A percentile compares a stretch with the other conserved stretches of the same genome.
Conservation (phyloP, 257 asterid species). For the Solanum dulcamara region DNA sequence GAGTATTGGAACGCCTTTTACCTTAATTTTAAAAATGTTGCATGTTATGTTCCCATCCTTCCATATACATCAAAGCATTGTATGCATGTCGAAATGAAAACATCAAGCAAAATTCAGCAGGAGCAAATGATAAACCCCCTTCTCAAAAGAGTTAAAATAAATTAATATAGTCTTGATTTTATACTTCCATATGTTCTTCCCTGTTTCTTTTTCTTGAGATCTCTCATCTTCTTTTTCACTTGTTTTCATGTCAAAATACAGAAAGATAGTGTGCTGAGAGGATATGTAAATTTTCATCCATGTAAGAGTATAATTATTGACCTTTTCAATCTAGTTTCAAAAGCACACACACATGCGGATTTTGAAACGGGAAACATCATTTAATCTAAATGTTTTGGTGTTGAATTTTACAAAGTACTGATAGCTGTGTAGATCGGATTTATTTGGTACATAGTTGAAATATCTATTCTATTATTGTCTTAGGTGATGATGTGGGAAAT, state of each 20-base stretch:
- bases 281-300: not conserved
- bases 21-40: not conserved
- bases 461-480: not conserved
- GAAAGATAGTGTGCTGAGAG: not conserved
- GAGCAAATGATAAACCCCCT: not conserved
- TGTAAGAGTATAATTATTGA: not conserved
- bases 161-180: not conserved
- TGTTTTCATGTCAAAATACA: not conserved
- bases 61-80: not conserved
- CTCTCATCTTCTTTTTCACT: not conserved
- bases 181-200: not conserved
- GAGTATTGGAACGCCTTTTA: not conserved
- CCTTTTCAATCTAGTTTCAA: not conserved
- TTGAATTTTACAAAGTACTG: not conserved
- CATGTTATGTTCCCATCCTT: not conserved
- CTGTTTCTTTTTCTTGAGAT: not conserved
- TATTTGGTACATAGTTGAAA: not conserved
- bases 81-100: not conserved
- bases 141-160: not conserved
- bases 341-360: not conserved
- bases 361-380: not conserved
- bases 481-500: not conserved
- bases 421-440: not conserved
- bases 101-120: not conserved
- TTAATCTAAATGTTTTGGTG: not conserved